Conservation (phyloP, 768 basidiomycete species). For the Tephrocybe sp. region DNA sequence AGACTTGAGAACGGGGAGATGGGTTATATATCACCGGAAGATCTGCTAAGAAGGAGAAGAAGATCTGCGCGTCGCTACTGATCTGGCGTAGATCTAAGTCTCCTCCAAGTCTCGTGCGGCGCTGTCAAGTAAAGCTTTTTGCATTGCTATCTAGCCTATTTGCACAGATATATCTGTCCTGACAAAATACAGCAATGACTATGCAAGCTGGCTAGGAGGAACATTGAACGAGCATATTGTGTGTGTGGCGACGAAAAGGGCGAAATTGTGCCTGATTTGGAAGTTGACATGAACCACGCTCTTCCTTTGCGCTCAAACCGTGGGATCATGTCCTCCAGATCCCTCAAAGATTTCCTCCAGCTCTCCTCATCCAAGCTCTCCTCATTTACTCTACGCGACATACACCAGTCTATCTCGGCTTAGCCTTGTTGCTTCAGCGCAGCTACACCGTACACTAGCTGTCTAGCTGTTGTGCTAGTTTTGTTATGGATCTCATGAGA, state of each 20-base stretch:
- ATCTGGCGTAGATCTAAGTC: slow-evolving; percentile 15
- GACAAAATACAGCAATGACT: no score
- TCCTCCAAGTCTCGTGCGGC: no score
- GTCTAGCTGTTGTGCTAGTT: slow-evolving; percentile 1
- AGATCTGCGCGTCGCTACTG: slow-evolving; percentile 8
- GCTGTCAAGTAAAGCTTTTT: no score
- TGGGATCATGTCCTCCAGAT: slow-evolving; percentile 21
- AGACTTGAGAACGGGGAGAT: neutral
- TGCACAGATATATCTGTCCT: neutral
- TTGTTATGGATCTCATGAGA: slow-evolving; percentile 16
- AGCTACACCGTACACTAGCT: neutral
- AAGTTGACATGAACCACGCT: no score
- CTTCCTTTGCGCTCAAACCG: slow-evolving; percentile 32
- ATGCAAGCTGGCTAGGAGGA: neutral
- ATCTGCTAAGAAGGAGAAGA: neutral
- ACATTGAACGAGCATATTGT: neutral
- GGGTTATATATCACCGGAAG: slow-evolving; percentile 3
- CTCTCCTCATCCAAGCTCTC: slow-evolving; percentile 9
- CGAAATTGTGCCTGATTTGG: neutral
- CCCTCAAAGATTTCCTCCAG: neutral
- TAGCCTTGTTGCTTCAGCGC: no score
- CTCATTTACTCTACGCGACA: neutral
- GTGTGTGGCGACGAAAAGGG: neutral
- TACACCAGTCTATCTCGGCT: neutral
- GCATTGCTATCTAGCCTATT: no score